A percentile compares a stretch with the other conserved stretches of the same genome.
Conservation (phyloP, 352 stramenopile species). For the Phytophthora fragariae region DNA sequence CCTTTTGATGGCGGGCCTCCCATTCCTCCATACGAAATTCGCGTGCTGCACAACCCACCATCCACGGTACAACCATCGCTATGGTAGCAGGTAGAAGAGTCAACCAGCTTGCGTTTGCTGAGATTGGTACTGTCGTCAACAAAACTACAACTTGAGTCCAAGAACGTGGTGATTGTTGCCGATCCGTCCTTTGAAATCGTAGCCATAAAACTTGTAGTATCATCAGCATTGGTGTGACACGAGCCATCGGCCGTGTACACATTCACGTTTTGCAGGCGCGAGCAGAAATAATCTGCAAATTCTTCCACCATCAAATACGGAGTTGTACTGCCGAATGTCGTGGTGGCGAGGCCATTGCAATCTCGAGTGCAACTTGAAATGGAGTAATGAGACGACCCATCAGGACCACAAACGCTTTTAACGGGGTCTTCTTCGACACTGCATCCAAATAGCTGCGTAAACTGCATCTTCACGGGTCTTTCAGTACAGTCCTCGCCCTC, state of each 20-base stretch:
- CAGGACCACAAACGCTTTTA: neutral
- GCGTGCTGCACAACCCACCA: neutral
- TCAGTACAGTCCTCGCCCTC: neutral
- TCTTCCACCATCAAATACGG: constrained; percentile 16
- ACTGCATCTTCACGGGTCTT: constrained; percentile 2
- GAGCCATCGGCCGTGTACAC: constrained; percentile 6
- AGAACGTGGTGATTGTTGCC: constrained; percentile 13
- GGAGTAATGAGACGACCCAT: constrained; percentile 3
- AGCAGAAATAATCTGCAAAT: constrained; percentile 3
- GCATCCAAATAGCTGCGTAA: constrained; percentile 7
- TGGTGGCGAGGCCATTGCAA: neutral
- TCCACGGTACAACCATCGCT: neutral
- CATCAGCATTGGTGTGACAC: constrained; percentile 8
- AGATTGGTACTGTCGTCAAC: neutral
- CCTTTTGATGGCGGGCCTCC: neutral
- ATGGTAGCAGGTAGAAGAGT: neutral
- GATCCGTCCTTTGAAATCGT: constrained; percentile 1
- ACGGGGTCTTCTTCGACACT: neutral
- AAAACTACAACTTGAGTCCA: neutral
- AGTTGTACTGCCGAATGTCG: neutral
- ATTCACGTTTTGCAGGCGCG: neutral
- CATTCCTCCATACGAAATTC: constrained; percentile 15
- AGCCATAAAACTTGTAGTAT: constrained; percentile 16
- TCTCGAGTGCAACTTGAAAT: constrained; percentile 7
- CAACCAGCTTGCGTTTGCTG: constrained; percentile 2